A percentile compares a stretch with the other conserved stretches of the same genome.
phyloP scores from a whole-genome alignment of 371 early-diverging fungal genomes.

The Capillidium rhysosporum region DNA sequence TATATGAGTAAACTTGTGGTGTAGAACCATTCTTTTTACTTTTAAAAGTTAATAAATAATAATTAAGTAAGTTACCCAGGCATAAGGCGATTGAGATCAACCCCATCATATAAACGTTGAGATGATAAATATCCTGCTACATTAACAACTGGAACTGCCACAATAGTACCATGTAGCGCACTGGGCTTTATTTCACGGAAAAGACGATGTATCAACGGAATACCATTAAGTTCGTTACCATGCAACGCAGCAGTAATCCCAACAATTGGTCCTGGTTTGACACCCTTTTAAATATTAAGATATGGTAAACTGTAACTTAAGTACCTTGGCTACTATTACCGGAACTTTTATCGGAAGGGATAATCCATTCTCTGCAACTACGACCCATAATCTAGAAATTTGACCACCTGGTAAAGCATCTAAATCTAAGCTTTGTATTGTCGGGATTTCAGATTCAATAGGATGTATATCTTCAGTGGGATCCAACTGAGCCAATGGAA shows the following conservation, averaged over 20 bases:
- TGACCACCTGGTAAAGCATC: constrained; percentile 22
- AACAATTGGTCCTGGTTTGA: constrained; percentile 25
- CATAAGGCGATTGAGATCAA: constrained; percentile 70
- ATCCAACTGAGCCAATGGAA: constrained; percentile 10
- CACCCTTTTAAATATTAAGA: constrained; percentile 10
- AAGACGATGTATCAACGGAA: constrained; percentile 69
- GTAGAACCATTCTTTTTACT: constrained; percentile 43
- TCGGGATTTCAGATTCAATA: constrained; percentile 16
- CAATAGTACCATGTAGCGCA: constrained; percentile 58
- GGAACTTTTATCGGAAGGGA: constrained; percentile 34
- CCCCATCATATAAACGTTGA: constrained; percentile 64
- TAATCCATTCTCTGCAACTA: constrained; percentile 32
- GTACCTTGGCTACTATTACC: constrained; percentile 33
- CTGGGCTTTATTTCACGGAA: constrained; percentile 54
- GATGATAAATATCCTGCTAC: constrained; percentile 62
- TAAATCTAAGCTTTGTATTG: constrained; percentile 23
- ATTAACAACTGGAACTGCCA: constrained; percentile 75
- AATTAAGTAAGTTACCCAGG: constrained; percentile 32
- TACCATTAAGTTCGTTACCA: constrained; percentile 83
- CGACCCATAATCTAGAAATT: constrained; percentile 30
- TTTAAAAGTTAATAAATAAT: not conserved
- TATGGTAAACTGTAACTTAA: not conserved
- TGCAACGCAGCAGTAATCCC: constrained; percentile 58
- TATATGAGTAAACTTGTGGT: constrained; percentile 63
- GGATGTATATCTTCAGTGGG: not conserved